Conservation (phyloP, 306 rosid species). For the Acacia acuminata region DNA sequence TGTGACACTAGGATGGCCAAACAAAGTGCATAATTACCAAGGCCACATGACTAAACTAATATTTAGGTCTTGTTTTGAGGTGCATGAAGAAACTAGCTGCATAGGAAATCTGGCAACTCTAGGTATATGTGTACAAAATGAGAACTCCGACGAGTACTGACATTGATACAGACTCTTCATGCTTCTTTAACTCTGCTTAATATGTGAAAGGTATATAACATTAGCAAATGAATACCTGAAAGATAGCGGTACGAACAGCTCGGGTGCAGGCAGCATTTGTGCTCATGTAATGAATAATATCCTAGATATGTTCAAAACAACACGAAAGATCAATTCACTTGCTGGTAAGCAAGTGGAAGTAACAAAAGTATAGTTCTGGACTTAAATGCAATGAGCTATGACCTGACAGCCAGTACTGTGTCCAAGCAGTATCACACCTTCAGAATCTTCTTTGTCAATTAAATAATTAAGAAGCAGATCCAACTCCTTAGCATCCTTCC, state of each 20-base stretch:
- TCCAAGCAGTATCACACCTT: conserved; percentile 95
- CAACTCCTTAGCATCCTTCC: conserved; percentile 90
- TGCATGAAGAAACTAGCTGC: too few species aligned
- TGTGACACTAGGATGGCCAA: background rate
- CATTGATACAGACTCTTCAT: background rate
- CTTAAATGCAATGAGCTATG: conserved; percentile 37
- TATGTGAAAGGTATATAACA: background rate
- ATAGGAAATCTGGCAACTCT: too few species aligned
- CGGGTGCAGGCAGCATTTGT: conserved; percentile 93
- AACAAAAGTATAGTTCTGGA: conserved; percentile 30
- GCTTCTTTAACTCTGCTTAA: background rate
- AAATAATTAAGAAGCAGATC: conserved; percentile 86
- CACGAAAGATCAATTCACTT: conserved; percentile 16
- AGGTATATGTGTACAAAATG: too few species aligned
- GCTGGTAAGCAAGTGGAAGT: conserved; percentile 17
- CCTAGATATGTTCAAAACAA: conserved; percentile 62
- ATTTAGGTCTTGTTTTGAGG: background rate
- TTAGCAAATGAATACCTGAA: conserved; percentile 65
- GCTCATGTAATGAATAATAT: conserved; percentile 79
- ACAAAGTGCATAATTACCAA: background rate
- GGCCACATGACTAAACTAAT: background rate
- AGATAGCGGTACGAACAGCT: conserved; percentile 97
- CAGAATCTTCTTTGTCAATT: conserved; percentile 96
- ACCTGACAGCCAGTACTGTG: conserved; percentile 99
- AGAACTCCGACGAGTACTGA: too few species aligned